Conservation (phyloP, 129 eudicot genomes). For the Oenanthe sinensis region DNA sequence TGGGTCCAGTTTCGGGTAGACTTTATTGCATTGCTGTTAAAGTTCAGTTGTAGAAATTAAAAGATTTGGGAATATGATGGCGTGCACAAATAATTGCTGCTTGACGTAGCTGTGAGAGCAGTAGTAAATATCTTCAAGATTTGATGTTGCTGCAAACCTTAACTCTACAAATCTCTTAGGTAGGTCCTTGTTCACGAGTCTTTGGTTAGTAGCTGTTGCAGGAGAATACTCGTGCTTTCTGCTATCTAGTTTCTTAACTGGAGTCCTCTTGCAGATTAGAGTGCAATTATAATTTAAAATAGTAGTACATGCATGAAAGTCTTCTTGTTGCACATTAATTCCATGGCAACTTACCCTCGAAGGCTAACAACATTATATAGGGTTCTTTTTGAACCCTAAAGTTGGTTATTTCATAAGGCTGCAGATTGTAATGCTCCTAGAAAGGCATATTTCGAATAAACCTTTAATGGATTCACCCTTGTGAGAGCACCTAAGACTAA, state of each 20-base stretch:
- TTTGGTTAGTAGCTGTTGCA: neutral
- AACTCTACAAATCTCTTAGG: neutral
- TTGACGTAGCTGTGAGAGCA: neutral
- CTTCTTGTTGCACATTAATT: neutral
- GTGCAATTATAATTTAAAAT: neutral
- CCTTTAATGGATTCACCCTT: too few species aligned
- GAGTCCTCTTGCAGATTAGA: neutral
- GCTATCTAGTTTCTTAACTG: neutral
- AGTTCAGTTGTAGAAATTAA: constrained; percentile 5
- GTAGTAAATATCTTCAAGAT: neutral
- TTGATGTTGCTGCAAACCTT: neutral
- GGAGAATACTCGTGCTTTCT: neutral
- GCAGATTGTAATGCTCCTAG: too few species aligned
- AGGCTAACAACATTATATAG: too few species aligned
- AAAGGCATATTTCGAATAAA: too few species aligned
- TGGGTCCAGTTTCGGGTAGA: constrained; percentile 3
- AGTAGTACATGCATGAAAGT: neutral
- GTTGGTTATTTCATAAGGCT: too few species aligned
- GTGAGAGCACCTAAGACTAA: too few species aligned
- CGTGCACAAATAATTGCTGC: constrained; percentile 2
- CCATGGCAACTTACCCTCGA: neutral
- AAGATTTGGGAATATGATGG: neutral
- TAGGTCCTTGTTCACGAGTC: neutral
- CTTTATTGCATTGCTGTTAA: neutral
- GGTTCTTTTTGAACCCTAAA: too few species aligned